Evolutionary conservation across 2,329 filamentous ascomycete genomes (phyloP).

Genomic region (Stylonectria norvegica): DNA sequence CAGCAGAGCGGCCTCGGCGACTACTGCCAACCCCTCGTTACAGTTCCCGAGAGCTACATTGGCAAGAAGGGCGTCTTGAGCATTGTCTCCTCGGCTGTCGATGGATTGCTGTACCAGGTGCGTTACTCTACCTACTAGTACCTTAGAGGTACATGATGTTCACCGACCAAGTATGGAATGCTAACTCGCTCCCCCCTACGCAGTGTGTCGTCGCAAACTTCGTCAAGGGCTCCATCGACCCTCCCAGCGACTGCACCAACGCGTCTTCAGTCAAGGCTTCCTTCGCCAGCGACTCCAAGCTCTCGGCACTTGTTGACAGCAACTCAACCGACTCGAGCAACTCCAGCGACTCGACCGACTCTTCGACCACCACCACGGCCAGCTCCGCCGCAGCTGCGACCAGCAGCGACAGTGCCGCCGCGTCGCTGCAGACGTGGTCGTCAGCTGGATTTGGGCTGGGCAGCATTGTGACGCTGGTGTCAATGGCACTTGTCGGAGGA

Average conservation of each 20-base stretch:
- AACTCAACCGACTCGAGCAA: slow-evolving; percentile 2
- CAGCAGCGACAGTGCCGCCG: slow-evolving; percentile 22
- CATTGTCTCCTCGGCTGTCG: slow-evolving; percentile 49
- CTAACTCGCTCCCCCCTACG: neutral
- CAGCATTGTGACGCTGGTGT: slow-evolving; percentile 22
- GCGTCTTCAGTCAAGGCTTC: slow-evolving; percentile 31
- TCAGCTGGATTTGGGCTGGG: slow-evolving; percentile 20
- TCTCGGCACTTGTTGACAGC: slow-evolving; percentile 32
- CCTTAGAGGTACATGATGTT: neutral
- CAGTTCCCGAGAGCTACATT: slow-evolving; percentile 46
- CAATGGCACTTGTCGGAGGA: slow-evolving; percentile 29
- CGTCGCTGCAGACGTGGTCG: slow-evolving; percentile 23
- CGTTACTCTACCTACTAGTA: slow-evolving; percentile 7
- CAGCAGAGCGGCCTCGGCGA: slow-evolving; percentile 52
- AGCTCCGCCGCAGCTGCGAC: slow-evolving; percentile 19
- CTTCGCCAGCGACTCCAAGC: slow-evolving; percentile 32
- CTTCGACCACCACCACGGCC: slow-evolving; percentile 16
- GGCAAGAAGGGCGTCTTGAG: slow-evolving; percentile 55
- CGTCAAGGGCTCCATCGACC: slow-evolving; percentile 39
- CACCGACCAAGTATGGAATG: no score
- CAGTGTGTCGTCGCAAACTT: slow-evolving; percentile 57
- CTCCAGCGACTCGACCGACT: slow-evolving; percentile 3
- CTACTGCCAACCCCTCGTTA: slow-evolving; percentile 51
- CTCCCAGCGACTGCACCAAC: slow-evolving; percentile 36
- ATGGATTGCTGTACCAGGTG: slow-evolving; percentile 58